Conservation (phyloP, 179 eudicot species). For the Vitellaria paradoxa region DNA sequence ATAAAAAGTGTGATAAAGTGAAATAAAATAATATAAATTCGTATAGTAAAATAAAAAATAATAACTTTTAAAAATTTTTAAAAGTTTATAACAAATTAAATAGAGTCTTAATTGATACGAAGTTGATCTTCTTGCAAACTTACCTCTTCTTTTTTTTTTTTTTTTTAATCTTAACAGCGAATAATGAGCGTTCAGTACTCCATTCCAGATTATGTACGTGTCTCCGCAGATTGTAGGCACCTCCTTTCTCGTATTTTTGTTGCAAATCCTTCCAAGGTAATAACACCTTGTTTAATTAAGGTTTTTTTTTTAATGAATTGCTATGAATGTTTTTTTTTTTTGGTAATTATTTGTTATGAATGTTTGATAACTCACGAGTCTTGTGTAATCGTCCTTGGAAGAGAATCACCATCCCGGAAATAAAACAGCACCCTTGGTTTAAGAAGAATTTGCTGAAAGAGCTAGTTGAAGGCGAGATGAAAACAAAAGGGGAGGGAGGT, state of each 20-base stretch:
- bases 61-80: too few relatives aligned
- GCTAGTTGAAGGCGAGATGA: constrained; percentile 45
- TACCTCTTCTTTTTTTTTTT: not conserved
- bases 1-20: too few relatives aligned
- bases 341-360: too few relatives aligned
- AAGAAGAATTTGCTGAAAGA: constrained; percentile 49
- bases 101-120: not conserved
- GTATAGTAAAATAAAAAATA: too few relatives aligned
- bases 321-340: too few relatives aligned
- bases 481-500: constrained; percentile 27
- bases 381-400: constrained; percentile 12
- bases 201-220: constrained; percentile 75
- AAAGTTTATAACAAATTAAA: too few relatives aligned
- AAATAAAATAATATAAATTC: too few relatives aligned
- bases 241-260: constrained; percentile 71
- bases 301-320: not conserved
- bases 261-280: constrained; percentile 72
- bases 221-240: constrained; percentile 69
- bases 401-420: constrained; percentile 80
- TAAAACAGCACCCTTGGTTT: constrained; percentile 80
- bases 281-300: too few relatives aligned
- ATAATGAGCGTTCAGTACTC: constrained; percentile 65
- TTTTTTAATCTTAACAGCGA: constrained; percentile 39
- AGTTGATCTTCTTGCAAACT: not conserved
- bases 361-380: too few relatives aligned